phyloP scores from a whole-genome alignment of 768 basidiomycete species.

The Russula sp. region DNA sequence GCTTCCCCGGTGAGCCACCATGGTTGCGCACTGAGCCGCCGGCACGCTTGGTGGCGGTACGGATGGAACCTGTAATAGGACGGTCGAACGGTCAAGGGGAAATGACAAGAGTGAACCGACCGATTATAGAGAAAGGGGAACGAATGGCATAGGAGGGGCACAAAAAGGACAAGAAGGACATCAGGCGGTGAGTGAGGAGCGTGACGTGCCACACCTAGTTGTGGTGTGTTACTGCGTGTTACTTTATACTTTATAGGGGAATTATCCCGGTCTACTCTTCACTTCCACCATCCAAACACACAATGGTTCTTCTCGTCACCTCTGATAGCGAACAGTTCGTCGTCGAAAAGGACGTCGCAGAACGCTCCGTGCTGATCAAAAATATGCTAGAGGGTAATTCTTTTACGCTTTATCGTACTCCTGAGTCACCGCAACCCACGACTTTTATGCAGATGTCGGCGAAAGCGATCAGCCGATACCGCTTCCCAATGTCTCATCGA shows the following conservation, averaged over 20 bases:
- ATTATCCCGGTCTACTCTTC: not conserved
- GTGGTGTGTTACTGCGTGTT: conserved; percentile 1
- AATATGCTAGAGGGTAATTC: conserved; percentile 95
- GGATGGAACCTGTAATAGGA: conserved; percentile 51
- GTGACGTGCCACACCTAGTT: too few species aligned
- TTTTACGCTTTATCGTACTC: conserved; percentile 15
- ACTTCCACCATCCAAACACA: conserved; percentile 32
- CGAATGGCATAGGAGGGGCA: conserved; percentile 39
- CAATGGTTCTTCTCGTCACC: conserved; percentile 83
- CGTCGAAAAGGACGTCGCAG: conserved; percentile 91
- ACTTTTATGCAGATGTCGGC: conserved; percentile 67
- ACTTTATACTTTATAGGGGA: not conserved
- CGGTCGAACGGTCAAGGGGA: conserved; percentile 36
- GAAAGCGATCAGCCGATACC: conserved; percentile 94
- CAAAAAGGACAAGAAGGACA: conserved; percentile 51
- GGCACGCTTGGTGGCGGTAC: conserved; percentile 95
- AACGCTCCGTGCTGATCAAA: conserved; percentile 95
- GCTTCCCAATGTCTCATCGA: conserved; percentile 89
- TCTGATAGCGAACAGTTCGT: conserved; percentile 95
- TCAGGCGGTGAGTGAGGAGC: conserved; percentile 25
- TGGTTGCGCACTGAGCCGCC: conserved; percentile 94
- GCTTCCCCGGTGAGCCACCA: conserved; percentile 88
- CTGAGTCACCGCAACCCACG: conserved; percentile 16
- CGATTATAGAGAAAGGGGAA: conserved; percentile 52
- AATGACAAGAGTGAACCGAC: conserved; percentile 30